These are phyloP conservation scores for Penicillium cataractarum DNA, from an alignment of 495 filamentous ascomycete genomes.

Conservation along the genomic window DNA sequence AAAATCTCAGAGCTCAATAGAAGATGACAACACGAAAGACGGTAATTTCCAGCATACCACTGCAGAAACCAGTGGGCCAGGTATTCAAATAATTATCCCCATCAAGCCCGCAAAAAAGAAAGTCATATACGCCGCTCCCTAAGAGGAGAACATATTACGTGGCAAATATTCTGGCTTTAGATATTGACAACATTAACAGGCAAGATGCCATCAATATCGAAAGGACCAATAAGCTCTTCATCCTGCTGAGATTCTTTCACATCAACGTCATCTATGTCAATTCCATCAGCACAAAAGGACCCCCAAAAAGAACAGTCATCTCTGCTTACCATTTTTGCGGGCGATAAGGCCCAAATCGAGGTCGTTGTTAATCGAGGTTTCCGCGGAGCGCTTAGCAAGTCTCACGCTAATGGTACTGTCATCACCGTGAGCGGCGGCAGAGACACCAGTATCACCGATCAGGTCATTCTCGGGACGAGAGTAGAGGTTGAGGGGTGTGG, in stretches of 20 bases:
- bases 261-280: too few relatives aligned
- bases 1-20: too few relatives aligned
- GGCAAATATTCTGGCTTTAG: neutral
- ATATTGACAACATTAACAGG: neutral
- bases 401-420: constrained; percentile 3
- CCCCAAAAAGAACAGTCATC: too few relatives aligned
- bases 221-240: neutral
- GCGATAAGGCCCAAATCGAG: neutral
- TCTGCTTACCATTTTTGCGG: too few relatives aligned
- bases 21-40: too few relatives aligned
- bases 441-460: neutral
- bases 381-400: neutral
- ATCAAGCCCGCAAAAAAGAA: neutral
- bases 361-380: neutral
- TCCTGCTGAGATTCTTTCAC: too few relatives aligned
- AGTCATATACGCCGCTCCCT: neutral
- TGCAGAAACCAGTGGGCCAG: neutral
- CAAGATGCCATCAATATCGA: neutral
- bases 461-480: neutral
- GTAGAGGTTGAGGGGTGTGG: neutral
- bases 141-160: neutral
- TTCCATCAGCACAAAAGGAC: too few relatives aligned
- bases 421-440: neutral
- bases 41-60: too few relatives aligned
- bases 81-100: neutral